A percentile compares a stretch with the other conserved stretches of the same genome.
phyloP scores from a whole-genome alignment of 306 rosid genomes.

The Biancaea sappan region DNA sequence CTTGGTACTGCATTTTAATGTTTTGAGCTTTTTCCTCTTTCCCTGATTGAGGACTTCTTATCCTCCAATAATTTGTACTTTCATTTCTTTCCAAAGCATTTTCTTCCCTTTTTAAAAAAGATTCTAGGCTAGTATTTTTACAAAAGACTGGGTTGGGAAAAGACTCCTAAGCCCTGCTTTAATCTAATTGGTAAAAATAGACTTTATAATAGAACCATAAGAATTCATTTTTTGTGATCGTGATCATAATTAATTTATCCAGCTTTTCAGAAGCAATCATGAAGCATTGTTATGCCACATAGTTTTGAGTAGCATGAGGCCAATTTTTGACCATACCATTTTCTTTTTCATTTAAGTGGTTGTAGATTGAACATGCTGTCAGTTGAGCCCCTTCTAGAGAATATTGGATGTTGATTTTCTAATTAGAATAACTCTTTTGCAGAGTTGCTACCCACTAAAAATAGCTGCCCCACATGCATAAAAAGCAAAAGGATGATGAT shows the following conservation, averaged over 20 bases:
- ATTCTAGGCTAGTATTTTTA: background rate
- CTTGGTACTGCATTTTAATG: too few species aligned
- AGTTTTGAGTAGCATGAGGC: background rate
- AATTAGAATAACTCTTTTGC: too few species aligned
- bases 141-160: background rate
- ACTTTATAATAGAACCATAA: background rate
- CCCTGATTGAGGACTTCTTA: too few species aligned
- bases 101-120: background rate
- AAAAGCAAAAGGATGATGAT: too few species aligned
- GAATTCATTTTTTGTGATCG: background rate
- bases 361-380: background rate
- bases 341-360: background rate
- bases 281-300: background rate
- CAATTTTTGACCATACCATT: background rate
- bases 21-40: too few species aligned
- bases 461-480: too few species aligned
- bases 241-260: background rate
- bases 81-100: too few species aligned
- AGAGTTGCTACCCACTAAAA: too few species aligned
- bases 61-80: too few species aligned
- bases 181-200: background rate
- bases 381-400: background rate
- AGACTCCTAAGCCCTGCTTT: background rate
- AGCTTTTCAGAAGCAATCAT: background rate
- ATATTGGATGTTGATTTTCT: background rate